These are phyloP conservation scores for Casuarina equisetifolia DNA, from an alignment of 306 rosid species.

Conservation along the genomic window DNA sequence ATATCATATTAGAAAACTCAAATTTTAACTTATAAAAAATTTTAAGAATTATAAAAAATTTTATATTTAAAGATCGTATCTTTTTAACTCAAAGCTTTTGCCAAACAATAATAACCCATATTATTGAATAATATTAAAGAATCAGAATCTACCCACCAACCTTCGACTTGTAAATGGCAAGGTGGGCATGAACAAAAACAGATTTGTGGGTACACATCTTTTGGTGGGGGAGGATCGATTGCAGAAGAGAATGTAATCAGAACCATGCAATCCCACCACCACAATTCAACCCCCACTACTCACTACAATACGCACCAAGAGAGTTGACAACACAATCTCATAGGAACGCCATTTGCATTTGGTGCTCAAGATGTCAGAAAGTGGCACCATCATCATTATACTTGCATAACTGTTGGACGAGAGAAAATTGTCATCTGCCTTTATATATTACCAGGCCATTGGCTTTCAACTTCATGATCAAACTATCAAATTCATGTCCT, in stretches of 20 bases:
- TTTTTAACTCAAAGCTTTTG: too few species aligned
- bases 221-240: neutral
- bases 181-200: neutral
- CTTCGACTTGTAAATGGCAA: too few species aligned
- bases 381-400: neutral
- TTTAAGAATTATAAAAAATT: too few species aligned
- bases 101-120: too few species aligned
- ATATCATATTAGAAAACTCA: too few species aligned
- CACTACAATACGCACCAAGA: neutral
- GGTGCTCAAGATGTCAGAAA: neutral
- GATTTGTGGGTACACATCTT: neutral
- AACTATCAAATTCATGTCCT: conserved; percentile 5
- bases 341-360: neutral
- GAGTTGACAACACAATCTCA: neutral
- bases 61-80: too few species aligned
- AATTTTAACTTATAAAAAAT: too few species aligned
- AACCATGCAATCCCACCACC: conserved; percentile 2
- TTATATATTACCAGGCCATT: neutral
- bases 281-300: neutral
- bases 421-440: too few species aligned
- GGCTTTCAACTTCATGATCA: neutral
- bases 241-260: neutral
- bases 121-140: too few species aligned
- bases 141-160: too few species aligned
- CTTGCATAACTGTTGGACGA: too few species aligned